Evolutionary conservation across 2,329 filamentous ascomycete species (phyloP).

Genomic region (Lachnellula suecica): DNA sequence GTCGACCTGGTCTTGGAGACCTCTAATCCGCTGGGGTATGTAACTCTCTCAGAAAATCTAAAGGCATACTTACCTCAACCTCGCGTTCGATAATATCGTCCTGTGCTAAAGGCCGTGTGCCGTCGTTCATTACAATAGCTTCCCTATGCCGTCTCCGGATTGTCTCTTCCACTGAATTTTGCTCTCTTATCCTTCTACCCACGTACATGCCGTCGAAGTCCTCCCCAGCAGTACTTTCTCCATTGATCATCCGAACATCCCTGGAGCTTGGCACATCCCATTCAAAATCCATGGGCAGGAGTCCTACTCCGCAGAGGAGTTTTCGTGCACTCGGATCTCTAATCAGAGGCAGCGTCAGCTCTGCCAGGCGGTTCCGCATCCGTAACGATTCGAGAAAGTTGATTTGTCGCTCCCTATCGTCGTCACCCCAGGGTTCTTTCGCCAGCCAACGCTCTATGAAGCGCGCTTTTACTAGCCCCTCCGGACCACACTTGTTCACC

Average conservation of each 20-base stretch:
- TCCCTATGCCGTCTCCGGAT: slow-evolving; percentile 76
- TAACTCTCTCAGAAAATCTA: neutral
- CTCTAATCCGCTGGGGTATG: too few relatives aligned
- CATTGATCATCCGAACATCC: slow-evolving; percentile 45
- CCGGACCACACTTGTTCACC: slow-evolving; percentile 50
- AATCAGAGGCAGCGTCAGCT: slow-evolving; percentile 42
- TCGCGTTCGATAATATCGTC: slow-evolving; percentile 72
- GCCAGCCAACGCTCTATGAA: slow-evolving; percentile 75
- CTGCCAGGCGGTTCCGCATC: slow-evolving; percentile 38
- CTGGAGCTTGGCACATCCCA: slow-evolving; percentile 42
- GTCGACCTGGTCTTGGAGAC: too few relatives aligned
- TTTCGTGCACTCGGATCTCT: slow-evolving; percentile 22
- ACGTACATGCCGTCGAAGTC: slow-evolving; percentile 30
- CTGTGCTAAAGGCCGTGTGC: slow-evolving; percentile 69
- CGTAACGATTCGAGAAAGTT: slow-evolving; percentile 45
- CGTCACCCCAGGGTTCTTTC: slow-evolving; percentile 67
- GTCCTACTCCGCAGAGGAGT: slow-evolving; percentile 26
- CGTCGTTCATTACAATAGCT: slow-evolving; percentile 88
- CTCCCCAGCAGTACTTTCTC: slow-evolving; percentile 46
- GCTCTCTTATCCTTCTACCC: slow-evolving; percentile 44
- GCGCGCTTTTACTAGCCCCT: slow-evolving; percentile 58
- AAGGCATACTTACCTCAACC: slow-evolving; percentile 10
- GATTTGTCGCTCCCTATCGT: slow-evolving; percentile 49
- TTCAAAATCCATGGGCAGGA: slow-evolving; percentile 34
- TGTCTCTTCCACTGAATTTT: slow-evolving; percentile 66